Conservation (phyloP, 805 yeast species). For the Suhomyces vadensis region DNA sequence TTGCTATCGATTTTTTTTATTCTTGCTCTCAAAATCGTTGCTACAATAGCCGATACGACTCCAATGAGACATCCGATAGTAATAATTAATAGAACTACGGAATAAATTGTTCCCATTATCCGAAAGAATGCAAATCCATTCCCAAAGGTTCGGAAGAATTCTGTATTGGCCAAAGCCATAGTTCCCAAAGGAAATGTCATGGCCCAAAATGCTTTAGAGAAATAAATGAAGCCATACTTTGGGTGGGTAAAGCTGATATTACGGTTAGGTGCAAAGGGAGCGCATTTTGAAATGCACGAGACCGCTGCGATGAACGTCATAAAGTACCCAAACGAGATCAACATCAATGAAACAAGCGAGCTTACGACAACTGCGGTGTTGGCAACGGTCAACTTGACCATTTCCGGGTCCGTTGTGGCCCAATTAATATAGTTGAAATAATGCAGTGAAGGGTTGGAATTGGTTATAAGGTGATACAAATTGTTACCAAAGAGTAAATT, state of each 20-base stretch:
- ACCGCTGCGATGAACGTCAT: constrained; percentile 38
- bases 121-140: constrained; percentile 55
- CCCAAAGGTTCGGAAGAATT: constrained; percentile 38
- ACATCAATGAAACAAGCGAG: constrained; percentile 32
- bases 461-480: constrained; percentile 22
- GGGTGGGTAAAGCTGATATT: constrained; percentile 23
- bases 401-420: constrained; percentile 4
- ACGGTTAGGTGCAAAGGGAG: constrained; percentile 34
- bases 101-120: constrained; percentile 63
- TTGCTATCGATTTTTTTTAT: background rate
- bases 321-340: constrained; percentile 60
- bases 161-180: constrained; percentile 58
- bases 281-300: constrained; percentile 43
- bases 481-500: constrained; percentile 56
- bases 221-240: constrained; percentile 20
- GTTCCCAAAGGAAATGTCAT: constrained; percentile 88
- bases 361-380: constrained; percentile 9
- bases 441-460: constrained; percentile 3
- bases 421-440: constrained; percentile 2
- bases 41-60: constrained; percentile 10
- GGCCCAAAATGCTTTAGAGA: constrained; percentile 57
- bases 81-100: constrained; percentile 49
- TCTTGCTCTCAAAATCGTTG: constrained; percentile 10
- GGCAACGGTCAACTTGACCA: background rate
- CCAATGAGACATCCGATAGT: constrained; percentile 37